A percentile compares a stretch with the other conserved stretches of the same genome.
These are phyloP conservation scores for Periglandula ipomoeae DNA, from an alignment of 2,329 filamentous ascomycete genomes.

Conservation along the genomic window DNA sequence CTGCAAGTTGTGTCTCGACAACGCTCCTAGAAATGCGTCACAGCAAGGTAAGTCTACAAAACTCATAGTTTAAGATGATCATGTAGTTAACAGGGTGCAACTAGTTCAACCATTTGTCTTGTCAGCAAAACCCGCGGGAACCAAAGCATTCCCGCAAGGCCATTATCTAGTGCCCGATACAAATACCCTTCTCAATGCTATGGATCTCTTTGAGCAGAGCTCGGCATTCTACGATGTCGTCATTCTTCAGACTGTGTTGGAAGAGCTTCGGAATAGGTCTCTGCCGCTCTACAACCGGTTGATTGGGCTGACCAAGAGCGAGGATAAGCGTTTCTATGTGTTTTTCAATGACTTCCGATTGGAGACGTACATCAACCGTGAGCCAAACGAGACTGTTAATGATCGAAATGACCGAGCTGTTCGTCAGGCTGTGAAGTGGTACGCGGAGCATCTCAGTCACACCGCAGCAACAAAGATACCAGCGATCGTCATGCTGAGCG, in stretches of 20 bases:
- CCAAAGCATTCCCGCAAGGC: conserved; percentile 70
- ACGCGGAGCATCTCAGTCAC: conserved; percentile 66
- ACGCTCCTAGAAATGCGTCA: conserved; percentile 69
- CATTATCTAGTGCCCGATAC: conserved; percentile 96
- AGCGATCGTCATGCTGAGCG: conserved; percentile 83
- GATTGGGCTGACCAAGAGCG: conserved; percentile 82
- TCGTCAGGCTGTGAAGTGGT: conserved; percentile 80
- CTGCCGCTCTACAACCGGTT: conserved; percentile 91
- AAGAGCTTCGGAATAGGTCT: conserved; percentile 90
- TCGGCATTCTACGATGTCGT: conserved; percentile 95
- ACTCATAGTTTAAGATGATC: too few relatives aligned
- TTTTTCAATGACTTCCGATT: conserved; percentile 98
- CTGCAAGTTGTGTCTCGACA: conserved; percentile 65
- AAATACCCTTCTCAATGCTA: conserved; percentile 87
- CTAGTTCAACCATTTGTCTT: conserved; percentile 75
- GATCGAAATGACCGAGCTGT: conserved; percentile 94
- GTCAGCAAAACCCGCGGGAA: conserved; percentile 79
- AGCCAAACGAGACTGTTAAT: conserved; percentile 78
- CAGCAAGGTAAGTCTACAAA: conserved; percentile 55
- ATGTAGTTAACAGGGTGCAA: conserved; percentile 1
- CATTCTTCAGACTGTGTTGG: conserved; percentile 88
- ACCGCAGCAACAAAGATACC: conserved; percentile 56
- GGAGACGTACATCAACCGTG: conserved; percentile 76
- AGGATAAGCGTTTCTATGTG: conserved; percentile 95
- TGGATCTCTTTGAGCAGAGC: conserved; percentile 93